Evolutionary conservation across 495 filamentous ascomycete species (phyloP), one percentile per base, ranked within the genome.

Genomic region (Penicillium bialowiezense): DNA sequence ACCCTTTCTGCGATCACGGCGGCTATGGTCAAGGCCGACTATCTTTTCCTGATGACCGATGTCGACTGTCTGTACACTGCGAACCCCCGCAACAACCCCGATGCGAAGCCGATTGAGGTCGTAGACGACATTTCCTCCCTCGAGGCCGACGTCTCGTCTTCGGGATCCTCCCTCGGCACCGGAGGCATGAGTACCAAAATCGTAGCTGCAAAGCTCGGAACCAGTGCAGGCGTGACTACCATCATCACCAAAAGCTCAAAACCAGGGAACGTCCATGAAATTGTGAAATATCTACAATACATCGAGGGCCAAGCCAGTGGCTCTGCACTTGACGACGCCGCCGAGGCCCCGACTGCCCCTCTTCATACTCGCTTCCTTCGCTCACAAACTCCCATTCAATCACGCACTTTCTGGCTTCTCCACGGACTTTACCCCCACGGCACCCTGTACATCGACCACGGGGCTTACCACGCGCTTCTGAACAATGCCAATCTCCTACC

Each of bases 141-240:
- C n/a, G 84, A 86, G 54, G 93, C 89, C 6, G 93, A 98, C 67
- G 90, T 96, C 12, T 95, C 90, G 13, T 86, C 86, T 18, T 87
- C 91, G 29, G 93, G 93, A 8, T 96, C 90, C 5, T 76, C 84
- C 12, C 70, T 98, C 10, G 93, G 93, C 26, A 98, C 95, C n/a
- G 93, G 93, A 10, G 93, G 93, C 32, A 98, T 98, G 93, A 84
- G 86, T 41, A 98, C 93, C 40, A 98, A 98, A 68, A 95, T 98
- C 55, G 89, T 95, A 14, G 93, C 93, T 26, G 93, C 93, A 29
- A 84, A 89, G 39, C 84, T 97, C 19, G 93, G 91, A 40, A 97
- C 90, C 29, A 93, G 90, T 43, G 93, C 90, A 29, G 93, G 93
- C 31, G 95, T 97, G 28, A 98, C 90, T 2, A 96, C 92, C 1